Conservation (phyloP, 305 asterid genomes). For the Fraxinus sp. region DNA sequence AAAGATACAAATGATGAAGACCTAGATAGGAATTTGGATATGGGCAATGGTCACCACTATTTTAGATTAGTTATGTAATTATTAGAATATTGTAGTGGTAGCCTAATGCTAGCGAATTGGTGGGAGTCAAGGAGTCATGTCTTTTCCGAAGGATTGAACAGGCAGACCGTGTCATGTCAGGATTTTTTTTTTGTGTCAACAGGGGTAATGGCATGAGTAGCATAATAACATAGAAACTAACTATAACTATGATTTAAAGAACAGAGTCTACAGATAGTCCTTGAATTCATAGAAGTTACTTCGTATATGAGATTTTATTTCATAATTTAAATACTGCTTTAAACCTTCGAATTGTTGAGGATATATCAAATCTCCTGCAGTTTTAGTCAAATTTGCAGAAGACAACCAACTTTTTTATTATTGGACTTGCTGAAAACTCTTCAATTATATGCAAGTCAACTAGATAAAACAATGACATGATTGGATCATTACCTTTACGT, state of each 20-base stretch:
- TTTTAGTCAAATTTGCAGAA: conserved; percentile 15
- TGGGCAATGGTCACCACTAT: background rate
- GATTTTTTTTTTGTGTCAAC: background rate
- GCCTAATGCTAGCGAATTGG: background rate
- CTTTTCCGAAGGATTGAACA: background rate
- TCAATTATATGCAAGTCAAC: conserved; percentile 2
- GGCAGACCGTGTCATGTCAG: background rate
- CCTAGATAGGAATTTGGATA: background rate
- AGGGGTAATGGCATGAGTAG: background rate
- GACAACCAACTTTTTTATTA: background rate
- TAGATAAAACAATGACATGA: conserved; percentile 2
- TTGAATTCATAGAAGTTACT: conserved; percentile 3
- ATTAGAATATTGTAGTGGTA: background rate
- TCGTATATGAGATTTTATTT: conserved; percentile 20
- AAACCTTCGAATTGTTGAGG: background rate
- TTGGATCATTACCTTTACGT: conserved; percentile 68
- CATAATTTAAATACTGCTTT: background rate
- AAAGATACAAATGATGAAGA: background rate
- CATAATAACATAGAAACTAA: background rate
- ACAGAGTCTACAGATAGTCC: background rate
- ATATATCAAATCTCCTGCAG: conserved; percentile 7
- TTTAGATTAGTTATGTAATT: background rate
- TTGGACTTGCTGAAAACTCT: background rate
- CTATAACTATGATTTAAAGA: background rate
- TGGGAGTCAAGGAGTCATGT: background rate